These are phyloP conservation scores for Mortierella sp. DNA, from an alignment of 371 early-diverging fungal genomes.

Conservation along the genomic window DNA sequence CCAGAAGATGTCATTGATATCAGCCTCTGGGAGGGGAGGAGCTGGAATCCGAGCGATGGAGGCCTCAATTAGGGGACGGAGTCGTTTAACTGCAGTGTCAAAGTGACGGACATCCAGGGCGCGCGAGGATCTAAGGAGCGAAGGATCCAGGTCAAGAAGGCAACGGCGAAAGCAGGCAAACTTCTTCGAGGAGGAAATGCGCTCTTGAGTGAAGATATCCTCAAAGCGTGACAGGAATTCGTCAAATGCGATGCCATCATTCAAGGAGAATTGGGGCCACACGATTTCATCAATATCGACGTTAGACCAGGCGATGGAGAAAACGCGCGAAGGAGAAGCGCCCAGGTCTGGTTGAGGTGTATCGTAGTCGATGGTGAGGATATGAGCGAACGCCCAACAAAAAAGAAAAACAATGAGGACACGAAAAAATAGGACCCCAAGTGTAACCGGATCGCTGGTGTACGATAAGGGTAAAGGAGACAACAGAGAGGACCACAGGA, in stretches of 20 bases:
- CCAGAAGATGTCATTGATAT: no score
- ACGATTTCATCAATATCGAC: constrained; percentile 3
- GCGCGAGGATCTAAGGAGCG: constrained; percentile 1
- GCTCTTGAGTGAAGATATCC: not conserved
- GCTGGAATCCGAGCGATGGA: no score
- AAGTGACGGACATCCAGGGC: constrained; percentile 9
- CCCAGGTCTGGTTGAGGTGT: not conserved
- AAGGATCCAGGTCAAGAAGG: not conserved
- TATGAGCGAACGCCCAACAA: not conserved
- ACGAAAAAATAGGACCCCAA: not conserved
- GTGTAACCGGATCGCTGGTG: constrained; percentile 1
- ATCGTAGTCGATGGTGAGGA: not conserved
- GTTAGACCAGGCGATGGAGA: not conserved
- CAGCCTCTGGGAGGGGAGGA: no score
- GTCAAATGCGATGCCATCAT: constrained; percentile 3
- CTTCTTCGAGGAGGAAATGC: not conserved
- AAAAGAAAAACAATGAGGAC: not conserved
- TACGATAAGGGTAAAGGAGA: not conserved
- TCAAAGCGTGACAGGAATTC: constrained; percentile 4
- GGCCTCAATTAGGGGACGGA: not conserved
- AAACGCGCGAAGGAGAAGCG: not conserved
- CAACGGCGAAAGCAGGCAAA: constrained; percentile 19
- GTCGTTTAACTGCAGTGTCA: constrained; percentile 4
- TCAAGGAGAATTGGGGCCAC: constrained; percentile 8
- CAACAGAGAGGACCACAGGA: constrained; percentile 11